A percentile compares a stretch with the other conserved stretches of the same genome.
phyloP scores from a whole-genome alignment of 2,329 filamentous ascomycete species.

The Calonectria henricotiae region DNA sequence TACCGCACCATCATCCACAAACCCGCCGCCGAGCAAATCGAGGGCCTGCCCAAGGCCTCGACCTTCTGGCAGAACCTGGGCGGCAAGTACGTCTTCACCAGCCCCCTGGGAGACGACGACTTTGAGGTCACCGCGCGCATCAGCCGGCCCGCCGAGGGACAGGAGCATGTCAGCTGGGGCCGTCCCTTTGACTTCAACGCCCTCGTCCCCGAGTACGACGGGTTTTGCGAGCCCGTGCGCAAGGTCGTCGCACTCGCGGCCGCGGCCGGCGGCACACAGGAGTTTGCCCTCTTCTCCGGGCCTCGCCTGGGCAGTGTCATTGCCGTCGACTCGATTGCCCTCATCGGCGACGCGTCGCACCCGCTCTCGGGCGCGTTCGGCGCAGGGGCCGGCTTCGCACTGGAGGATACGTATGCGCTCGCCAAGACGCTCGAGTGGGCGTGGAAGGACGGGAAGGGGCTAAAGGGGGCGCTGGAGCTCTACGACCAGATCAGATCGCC shows the following conservation, averaged over 20 bases:
- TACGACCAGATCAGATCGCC: slow-evolving; percentile 53
- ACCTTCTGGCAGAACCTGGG: slow-evolving; percentile 56
- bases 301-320: slow-evolving; percentile 53
- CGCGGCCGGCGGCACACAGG: slow-evolving; percentile 48
- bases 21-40: slow-evolving; percentile 48
- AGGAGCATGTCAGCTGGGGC: slow-evolving; percentile 55
- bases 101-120: slow-evolving; percentile 55
- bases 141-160: slow-evolving; percentile 40
- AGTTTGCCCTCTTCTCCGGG: slow-evolving; percentile 55
- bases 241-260: slow-evolving; percentile 52
- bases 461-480: slow-evolving; percentile 48
- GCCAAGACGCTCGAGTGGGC: slow-evolving; percentile 50
- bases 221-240: slow-evolving; percentile 55
- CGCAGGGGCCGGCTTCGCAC: slow-evolving; percentile 59
- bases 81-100: slow-evolving; percentile 56
- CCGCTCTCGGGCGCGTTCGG: slow-evolving; percentile 66
- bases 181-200: slow-evolving; percentile 46
- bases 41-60: slow-evolving; percentile 52
- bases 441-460: slow-evolving; percentile 35
- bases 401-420: slow-evolving; percentile 55
- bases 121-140: slow-evolving; percentile 56
- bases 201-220: slow-evolving; percentile 49
- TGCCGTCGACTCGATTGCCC: slow-evolving; percentile 56
- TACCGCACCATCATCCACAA: slow-evolving; percentile 56
- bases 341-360: slow-evolving; percentile 72